Evolutionary conservation across 768 basidiomycete genomes (phyloP).

Genomic region (Mycena chlorophos): DNA sequence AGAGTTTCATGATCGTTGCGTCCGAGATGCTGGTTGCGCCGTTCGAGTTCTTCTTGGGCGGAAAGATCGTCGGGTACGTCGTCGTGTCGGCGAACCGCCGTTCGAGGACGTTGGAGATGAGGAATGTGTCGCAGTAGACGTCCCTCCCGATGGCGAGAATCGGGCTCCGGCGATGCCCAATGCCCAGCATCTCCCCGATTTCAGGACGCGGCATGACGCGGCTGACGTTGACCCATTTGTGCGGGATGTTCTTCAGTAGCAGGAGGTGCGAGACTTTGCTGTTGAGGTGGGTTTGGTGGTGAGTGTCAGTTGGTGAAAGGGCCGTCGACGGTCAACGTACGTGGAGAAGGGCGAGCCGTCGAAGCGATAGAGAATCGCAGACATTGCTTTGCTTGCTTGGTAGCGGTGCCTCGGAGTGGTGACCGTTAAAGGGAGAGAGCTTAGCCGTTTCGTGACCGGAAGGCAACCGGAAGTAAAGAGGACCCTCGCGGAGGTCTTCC

Average conservation of each 20-base stretch:
- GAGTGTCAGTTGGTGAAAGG: too few species aligned
- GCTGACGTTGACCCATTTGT: not conserved
- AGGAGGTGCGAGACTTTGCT: not conserved
- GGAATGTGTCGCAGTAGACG: not conserved
- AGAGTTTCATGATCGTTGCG: not conserved
- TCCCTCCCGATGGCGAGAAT: not conserved
- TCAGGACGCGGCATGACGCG: not conserved
- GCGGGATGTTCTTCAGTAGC: not conserved
- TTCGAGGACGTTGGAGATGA: not conserved
- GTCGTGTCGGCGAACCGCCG: not conserved
- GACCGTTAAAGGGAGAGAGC: too few species aligned
- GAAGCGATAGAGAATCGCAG: too few species aligned
- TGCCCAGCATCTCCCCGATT: not conserved
- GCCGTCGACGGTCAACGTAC: too few species aligned
- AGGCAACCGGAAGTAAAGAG: too few species aligned
- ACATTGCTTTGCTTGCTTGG: too few species aligned
- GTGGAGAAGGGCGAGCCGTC: too few species aligned
- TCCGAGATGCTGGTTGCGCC: too few species aligned
- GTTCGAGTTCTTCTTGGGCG: not conserved
- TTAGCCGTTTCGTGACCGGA: too few species aligned
- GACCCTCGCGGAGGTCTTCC: too few species aligned
- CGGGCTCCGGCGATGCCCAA: not conserved
- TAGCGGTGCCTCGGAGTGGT: too few species aligned
- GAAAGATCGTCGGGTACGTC: not conserved
- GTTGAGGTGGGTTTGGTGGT: too few species aligned